Percentiles rank a stretch among this genome's conserved stretches.
Conservation (phyloP, 345 rosid genomes). For the Durio zibethinus region DNA sequence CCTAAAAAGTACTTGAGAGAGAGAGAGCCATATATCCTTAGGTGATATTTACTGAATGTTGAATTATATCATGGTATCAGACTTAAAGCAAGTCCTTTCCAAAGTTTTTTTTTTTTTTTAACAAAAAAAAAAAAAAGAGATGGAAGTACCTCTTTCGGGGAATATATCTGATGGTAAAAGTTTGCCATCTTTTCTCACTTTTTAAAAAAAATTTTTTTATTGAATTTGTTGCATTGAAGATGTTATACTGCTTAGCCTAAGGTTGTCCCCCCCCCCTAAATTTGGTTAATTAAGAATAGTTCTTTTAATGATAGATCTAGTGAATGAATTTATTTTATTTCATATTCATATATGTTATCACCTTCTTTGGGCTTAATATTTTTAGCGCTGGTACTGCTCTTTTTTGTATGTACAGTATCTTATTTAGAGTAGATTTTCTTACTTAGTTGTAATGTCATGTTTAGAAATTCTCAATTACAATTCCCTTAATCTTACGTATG, state of each 20-base stretch:
- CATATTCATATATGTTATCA: background rate
- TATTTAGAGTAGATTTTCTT: background rate
- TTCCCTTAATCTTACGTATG: conserved; percentile 3
- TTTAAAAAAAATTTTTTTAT: background rate
- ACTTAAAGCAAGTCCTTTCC: background rate
- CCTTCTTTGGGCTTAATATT: background rate
- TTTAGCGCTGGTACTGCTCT: background rate
- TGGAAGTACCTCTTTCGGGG: background rate
- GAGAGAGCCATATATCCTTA: background rate
- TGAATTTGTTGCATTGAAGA: background rate
- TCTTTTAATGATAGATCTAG: background rate
- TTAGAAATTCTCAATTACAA: background rate
- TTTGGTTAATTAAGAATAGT: background rate
- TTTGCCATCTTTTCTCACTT: background rate
- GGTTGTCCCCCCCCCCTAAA: background rate
- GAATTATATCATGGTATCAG: background rate
- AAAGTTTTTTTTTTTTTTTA: background rate
- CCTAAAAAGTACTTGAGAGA: background rate
- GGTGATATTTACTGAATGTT: background rate
- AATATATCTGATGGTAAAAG: background rate
- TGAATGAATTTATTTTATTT: background rate
- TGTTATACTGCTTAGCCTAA: background rate
- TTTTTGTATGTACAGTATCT: background rate
- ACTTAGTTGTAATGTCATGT: background rate
- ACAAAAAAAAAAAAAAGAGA: background rate